Base-by-base conservation (phyloP, 2,329 filamentous ascomycete species). In the Fusarium devonianum region DNA sequence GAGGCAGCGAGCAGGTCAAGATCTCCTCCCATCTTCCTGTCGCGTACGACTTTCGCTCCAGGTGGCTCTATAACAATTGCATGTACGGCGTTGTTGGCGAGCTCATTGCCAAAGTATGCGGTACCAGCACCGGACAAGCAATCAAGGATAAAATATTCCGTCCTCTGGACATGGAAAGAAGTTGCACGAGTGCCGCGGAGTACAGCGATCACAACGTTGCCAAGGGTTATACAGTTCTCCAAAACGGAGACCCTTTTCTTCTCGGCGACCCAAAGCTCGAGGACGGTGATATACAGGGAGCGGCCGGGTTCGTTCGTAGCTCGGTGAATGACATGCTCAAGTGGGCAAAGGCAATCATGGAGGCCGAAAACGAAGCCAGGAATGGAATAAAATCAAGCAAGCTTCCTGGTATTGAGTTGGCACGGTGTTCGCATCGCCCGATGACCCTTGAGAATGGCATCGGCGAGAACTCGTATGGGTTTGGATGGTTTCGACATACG, bases 281-380 rank as follows among this genome's bases (percentile, higher is more conserved):
- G 10, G 33, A 36, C 11, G 33, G 33, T 3, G 33, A 36, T 14
- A 36, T 36, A 6, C 33, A 36, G 14, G 33, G 33, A 4, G 33
- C 33, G 4, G 33, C 33, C 23, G 33, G 33, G 10, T 36, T 36
- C 12, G 33, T 36, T 21, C 33, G 33, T 21, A 36, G 33, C 16
- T 22, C 33, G 12, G 33, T 36, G 5, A 36, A 36, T 23, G 33
- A 36, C 33, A 36, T 36, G 33, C 33, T 36, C 18, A 36, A 36
- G 12, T 36, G 33, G 33, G 33, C 33, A 36, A 36, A 36, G 33
- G 33, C 10, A 10, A 10, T 36, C 16, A 22, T 36, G 8, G 33
- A 36, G 11, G 33, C 33, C 13, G 33, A 36, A 13, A 21, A 36
- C 2, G 33, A 36, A 23, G 19, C 33, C n/a, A n/a, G n/a, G 12